phyloP scores from a whole-genome alignment of 352 stramenopile species.

The Phytophthora tentaculata region DNA sequence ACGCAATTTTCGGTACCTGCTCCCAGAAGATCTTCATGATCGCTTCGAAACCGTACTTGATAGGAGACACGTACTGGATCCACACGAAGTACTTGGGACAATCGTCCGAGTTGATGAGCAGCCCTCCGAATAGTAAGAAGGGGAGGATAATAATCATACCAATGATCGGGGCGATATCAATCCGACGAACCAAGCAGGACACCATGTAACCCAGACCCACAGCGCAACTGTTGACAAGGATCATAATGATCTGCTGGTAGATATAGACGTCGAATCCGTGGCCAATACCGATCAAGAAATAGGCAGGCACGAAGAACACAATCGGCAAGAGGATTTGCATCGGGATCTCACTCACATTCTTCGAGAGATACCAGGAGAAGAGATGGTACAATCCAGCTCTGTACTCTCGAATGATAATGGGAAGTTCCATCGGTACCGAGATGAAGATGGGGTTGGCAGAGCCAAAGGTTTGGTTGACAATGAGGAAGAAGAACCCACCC shows the following conservation, averaged over 20 bases:
- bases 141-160: constrained; percentile 43
- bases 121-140: constrained; percentile 53
- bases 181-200: constrained; percentile 35
- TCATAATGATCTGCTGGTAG: constrained; percentile 43
- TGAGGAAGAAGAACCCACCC: constrained; percentile 55
- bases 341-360: constrained; percentile 57
- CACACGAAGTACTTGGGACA: constrained; percentile 52
- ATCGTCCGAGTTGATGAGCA: constrained; percentile 53
- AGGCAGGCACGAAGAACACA: constrained; percentile 42
- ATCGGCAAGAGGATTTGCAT: constrained; percentile 55
- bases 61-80: constrained; percentile 53
- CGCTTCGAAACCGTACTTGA: constrained; percentile 56
- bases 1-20: constrained; percentile 41
- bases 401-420: constrained; percentile 57
- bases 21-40: constrained; percentile 62
- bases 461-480: constrained; percentile 48
- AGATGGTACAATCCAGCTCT: constrained; percentile 40
- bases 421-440: constrained; percentile 47
- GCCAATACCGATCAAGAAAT: constrained; percentile 52
- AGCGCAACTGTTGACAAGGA: constrained; percentile 43
- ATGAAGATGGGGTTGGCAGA: constrained; percentile 42
- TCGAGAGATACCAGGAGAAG: constrained; percentile 53
- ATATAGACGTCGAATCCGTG: constrained; percentile 44
- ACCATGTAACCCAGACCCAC: constrained; percentile 54
- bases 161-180: constrained; percentile 46